These are phyloP conservation scores for Pichia sp. DNA, from an alignment of 1,139 yeast species.

Conservation along the genomic window DNA sequence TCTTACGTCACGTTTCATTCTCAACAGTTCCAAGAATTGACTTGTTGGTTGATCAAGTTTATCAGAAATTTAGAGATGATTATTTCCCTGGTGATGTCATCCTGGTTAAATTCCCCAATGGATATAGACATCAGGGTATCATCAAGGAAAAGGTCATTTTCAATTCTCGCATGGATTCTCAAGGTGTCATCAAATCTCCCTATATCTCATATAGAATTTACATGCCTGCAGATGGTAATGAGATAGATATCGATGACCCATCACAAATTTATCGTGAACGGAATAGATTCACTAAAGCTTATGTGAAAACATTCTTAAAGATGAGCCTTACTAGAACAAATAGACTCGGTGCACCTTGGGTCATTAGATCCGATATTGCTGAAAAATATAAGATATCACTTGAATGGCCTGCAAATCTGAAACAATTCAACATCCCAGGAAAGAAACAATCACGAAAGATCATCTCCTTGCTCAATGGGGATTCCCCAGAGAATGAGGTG, in stretches of 20 bases:
- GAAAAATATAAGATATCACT: conserved; percentile 51
- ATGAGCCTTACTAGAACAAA: conserved; percentile 75
- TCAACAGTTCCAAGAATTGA: conserved; percentile 81
- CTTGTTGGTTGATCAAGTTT: conserved; percentile 78
- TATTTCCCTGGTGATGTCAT: conserved; percentile 91
- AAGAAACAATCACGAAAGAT: conserved; percentile 1
- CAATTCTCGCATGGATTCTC: conserved; percentile 36
- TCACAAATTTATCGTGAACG: conserved; percentile 70
- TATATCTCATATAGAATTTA: conserved; percentile 66
- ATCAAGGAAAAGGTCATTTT: conserved; percentile 56
- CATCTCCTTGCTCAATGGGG: no score
- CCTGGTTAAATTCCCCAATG: conserved; percentile 38
- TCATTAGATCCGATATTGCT: conserved; percentile 75
- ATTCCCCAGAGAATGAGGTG: no score
- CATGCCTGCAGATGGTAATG: conserved; percentile 10
- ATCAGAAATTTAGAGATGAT: conserved; percentile 66
- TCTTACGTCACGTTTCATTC: conserved; percentile 75
- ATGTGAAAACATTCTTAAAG: conserved; percentile 82
- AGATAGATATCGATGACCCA: conserved; percentile 60
- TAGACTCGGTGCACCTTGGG: conserved; percentile 95
- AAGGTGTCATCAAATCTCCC: conserved; percentile 48
- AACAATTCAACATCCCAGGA: conserved; percentile 17
- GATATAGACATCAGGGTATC: conserved; percentile 34
- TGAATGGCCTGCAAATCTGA: conserved; percentile 43
- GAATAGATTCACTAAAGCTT: conserved; percentile 81